Conservation (phyloP, 305 asterid species). For the Fraxinus latifolia region DNA sequence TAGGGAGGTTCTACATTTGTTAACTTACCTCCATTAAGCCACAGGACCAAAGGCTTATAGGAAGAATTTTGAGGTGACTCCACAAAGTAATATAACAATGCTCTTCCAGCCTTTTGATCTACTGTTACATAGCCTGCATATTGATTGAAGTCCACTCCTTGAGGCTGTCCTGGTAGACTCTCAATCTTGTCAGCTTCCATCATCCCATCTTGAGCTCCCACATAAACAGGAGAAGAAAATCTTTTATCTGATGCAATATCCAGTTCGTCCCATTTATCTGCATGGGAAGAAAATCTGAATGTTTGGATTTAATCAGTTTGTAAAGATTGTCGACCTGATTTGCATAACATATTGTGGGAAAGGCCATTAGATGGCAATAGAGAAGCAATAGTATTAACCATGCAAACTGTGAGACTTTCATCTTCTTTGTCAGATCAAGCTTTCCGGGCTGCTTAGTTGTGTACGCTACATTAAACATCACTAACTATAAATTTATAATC, state of each 20-base stretch:
- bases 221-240: slow-evolving; percentile 13
- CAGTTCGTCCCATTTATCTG: slow-evolving; percentile 5
- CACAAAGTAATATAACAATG: slow-evolving; percentile 45
- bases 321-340: slow-evolving; percentile 19
- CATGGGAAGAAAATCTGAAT: background rate
- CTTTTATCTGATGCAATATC: background rate
- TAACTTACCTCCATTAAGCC: slow-evolving; percentile 56
- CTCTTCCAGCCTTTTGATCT: slow-evolving; percentile 42
- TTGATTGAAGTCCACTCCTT: slow-evolving; percentile 47
- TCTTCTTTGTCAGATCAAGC: background rate
- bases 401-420: background rate
- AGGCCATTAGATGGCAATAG: background rate
- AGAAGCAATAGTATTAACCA: background rate
- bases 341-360: background rate
- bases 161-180: slow-evolving; percentile 49
- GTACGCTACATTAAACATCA: background rate
- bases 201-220: slow-evolving; percentile 34
- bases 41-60: slow-evolving; percentile 44
- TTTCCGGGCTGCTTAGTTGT: background rate
- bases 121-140: slow-evolving; percentile 59
- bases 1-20: background rate
- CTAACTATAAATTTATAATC: background rate
- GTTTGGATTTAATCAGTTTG: slow-evolving; percentile 9
- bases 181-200: slow-evolving; percentile 41
- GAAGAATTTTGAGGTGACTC: slow-evolving; percentile 41